Conservation (phyloP, 2,329 filamentous ascomycete genomes). For the Xylaria sp. region DNA sequence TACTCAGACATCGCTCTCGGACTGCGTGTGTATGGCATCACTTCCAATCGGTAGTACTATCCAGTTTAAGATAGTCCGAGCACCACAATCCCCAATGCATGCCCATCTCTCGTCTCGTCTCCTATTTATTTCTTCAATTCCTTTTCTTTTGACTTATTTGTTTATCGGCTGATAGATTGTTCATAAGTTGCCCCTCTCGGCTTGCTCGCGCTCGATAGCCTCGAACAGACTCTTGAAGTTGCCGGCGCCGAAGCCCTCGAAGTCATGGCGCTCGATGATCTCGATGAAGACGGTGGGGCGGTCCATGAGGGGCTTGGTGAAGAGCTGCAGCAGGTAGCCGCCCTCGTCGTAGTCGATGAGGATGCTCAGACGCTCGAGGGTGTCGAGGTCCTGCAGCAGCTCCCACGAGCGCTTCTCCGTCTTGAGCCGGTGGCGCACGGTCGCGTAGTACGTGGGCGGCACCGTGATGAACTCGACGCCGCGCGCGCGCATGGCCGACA, state of each 20-base stretch:
- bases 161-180: neutral
- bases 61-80: neutral
- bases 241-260: constrained; percentile 91
- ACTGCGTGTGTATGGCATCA: neutral
- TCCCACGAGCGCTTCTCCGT: constrained; percentile 68
- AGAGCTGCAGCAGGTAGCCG: constrained; percentile 82
- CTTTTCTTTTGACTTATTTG: neutral
- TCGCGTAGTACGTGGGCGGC: constrained; percentile 84
- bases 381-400: constrained; percentile 83
- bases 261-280: constrained; percentile 92
- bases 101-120: too few relatives aligned
- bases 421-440: constrained; percentile 79
- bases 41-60: neutral
- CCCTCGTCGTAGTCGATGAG: constrained; percentile 95
- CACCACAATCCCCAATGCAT: neutral
- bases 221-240: constrained; percentile 97
- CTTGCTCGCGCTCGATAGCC: constrained; percentile 94
- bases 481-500: constrained; percentile 81
- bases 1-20: neutral
- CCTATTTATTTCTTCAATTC: neutral
- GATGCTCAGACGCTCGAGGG: constrained; percentile 81
- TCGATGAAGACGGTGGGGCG: constrained; percentile 95
- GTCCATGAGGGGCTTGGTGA: constrained; percentile 91
- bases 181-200: constrained; percentile 82
- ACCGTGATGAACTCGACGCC: constrained; percentile 95